These are phyloP conservation scores for Alternaria consortialis DNA, from an alignment of 2,329 filamentous ascomycete species.

Conservation along the genomic window DNA sequence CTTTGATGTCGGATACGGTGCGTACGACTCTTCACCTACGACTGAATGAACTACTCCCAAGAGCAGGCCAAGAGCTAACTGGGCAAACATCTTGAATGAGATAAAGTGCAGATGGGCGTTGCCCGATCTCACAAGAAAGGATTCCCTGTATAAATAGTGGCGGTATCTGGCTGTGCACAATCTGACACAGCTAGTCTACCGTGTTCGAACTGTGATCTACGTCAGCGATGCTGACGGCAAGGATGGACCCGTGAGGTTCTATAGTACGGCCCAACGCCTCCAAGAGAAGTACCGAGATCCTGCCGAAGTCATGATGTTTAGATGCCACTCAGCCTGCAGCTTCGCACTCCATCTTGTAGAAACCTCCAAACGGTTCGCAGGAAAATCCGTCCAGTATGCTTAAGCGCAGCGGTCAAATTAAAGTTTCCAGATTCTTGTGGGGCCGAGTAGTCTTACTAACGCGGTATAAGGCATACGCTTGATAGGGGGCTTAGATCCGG, in stretches of 20 bases:
- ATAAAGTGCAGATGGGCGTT: background rate
- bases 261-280: background rate
- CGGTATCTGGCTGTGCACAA: constrained; percentile 2
- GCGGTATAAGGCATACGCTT: background rate
- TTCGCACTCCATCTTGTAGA: background rate
- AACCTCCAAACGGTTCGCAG: background rate
- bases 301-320: background rate
- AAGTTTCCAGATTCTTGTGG: background rate
- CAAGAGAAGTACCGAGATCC: background rate
- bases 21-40: background rate
- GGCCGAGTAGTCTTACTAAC: background rate
- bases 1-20: too few relatives aligned
- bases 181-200: constrained; percentile 1
- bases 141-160: background rate
- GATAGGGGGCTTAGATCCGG: constrained; percentile 2
- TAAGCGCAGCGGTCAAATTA: background rate
- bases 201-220: background rate
- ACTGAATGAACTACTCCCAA: constrained; percentile 1
- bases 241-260: background rate
- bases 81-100: constrained; percentile 5
- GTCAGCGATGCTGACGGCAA: constrained; percentile 4
- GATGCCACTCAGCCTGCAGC: background rate
- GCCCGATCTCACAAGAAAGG: background rate
- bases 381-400: background rate
- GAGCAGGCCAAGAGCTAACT: constrained; percentile 3